These are phyloP conservation scores for Punica granatum DNA, from an alignment of 345 rosid genomes.

Conservation along the genomic window DNA sequence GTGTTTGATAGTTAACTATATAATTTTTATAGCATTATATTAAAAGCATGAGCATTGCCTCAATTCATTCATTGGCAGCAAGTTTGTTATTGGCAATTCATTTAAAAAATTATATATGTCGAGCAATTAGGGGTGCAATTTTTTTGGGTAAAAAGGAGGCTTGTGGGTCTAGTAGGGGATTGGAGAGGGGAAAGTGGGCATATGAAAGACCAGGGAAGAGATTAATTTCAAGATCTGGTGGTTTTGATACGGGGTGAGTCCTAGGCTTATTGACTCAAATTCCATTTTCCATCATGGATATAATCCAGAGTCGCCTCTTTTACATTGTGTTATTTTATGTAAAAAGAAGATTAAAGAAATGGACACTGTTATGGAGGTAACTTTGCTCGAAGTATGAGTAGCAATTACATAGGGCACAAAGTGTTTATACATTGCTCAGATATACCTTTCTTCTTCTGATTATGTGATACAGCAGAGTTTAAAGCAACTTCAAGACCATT, in stretches of 20 bases:
- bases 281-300: background rate
- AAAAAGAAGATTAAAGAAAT: background rate
- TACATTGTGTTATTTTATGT: background rate
- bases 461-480: background rate
- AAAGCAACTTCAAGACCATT: constrained; percentile 1
- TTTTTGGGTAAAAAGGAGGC: background rate
- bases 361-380: background rate
- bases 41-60: background rate
- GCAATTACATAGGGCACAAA: background rate
- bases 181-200: background rate
- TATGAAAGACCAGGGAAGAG: background rate
- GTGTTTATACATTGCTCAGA: background rate
- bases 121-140: background rate
- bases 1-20: background rate
- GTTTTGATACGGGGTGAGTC: background rate
- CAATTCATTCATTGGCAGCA: background rate
- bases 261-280: background rate
- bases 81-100: background rate
- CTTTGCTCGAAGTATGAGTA: background rate
- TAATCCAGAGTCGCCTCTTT: background rate
- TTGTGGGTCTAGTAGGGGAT: background rate
- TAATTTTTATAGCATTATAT: too few relatives aligned
- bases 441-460: background rate
- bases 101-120: background rate
- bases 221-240: background rate